Evolutionary conservation across 169 alveolate species (phyloP).

Genomic region (Toxoplasma gondii): DNA sequence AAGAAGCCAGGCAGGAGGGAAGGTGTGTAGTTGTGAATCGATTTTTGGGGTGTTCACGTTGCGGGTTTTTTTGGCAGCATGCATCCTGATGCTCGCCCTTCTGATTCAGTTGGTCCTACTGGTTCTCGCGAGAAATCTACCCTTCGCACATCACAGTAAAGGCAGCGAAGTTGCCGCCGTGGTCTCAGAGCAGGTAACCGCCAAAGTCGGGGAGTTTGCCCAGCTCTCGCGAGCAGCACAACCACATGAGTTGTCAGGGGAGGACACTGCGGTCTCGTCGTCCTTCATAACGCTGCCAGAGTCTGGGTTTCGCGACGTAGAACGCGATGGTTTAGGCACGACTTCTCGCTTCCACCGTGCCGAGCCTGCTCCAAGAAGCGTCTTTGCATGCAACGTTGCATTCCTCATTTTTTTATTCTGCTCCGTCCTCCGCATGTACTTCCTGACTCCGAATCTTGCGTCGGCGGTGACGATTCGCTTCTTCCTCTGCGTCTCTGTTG

Average conservation of each 20-base stretch:
- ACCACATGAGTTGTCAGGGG: too few relatives aligned
- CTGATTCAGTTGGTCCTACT: neutral
- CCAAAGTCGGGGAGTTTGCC: too few relatives aligned
- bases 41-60: neutral
- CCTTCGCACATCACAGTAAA: neutral
- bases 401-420: neutral
- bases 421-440: neutral
- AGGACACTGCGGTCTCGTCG: neutral
- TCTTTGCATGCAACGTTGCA: neutral
- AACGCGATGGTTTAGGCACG: neutral
- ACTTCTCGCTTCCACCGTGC: neutral
- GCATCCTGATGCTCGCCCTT: neutral
- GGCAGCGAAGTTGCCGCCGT: too few relatives aligned
- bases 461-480: slow-evolving; percentile 22
- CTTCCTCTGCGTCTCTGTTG: slow-evolving; percentile 6
- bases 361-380: neutral
- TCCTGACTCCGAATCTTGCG: neutral
- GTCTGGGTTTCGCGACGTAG: neutral
- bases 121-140: neutral
- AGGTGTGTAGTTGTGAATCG: neutral
- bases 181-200: too few relatives aligned
- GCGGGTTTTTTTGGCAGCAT: neutral
- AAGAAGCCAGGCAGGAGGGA: neutral
- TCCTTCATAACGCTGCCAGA: neutral
- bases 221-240: too few relatives aligned